These are phyloP conservation scores for Fistulifera solaris DNA, from an alignment of 108 stramenopile genomes.

Conservation along the genomic window DNA sequence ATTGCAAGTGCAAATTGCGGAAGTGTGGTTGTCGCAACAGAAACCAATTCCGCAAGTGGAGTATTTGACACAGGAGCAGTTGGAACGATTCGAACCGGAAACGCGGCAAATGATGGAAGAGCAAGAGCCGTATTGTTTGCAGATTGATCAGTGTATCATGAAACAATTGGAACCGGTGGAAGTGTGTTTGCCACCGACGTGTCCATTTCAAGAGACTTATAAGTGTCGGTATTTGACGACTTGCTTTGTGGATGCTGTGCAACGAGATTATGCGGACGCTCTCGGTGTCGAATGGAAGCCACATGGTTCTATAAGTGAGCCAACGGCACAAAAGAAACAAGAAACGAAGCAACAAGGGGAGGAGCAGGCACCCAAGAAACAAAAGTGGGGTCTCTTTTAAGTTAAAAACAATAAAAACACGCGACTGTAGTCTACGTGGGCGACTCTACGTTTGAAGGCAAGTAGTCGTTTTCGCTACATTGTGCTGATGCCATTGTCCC, in stretches of 20 bases:
- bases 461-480: no score
- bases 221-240: conserved; percentile 51
- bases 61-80: not conserved
- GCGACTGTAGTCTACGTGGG: no score
- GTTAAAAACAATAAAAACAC: no score
- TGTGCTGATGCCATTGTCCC: no score
- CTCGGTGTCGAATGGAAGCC: conserved; percentile 9
- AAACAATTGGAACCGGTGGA: conserved; percentile 22
- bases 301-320: not conserved
- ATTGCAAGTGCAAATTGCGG: conserved; percentile 30
- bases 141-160: conserved; percentile 45
- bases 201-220: conserved; percentile 52
- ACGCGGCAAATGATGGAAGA: conserved; percentile 18
- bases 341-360: not conserved
- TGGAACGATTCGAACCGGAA: conserved; percentile 25
- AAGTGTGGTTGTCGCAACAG: conserved; percentile 20
- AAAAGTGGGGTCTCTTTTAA: not conserved
- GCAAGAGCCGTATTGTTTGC: conserved; percentile 54
- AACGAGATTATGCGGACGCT: conserved; percentile 22
- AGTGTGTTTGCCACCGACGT: conserved; percentile 45
- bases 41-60: not conserved
- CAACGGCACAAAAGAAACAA: not conserved
- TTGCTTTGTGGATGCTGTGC: conserved; percentile 26
- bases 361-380: not conserved
- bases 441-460: no score